Conservation (phyloP, 2,329 filamentous ascomycete genomes). For the Pseudocercospora eumusae region DNA sequence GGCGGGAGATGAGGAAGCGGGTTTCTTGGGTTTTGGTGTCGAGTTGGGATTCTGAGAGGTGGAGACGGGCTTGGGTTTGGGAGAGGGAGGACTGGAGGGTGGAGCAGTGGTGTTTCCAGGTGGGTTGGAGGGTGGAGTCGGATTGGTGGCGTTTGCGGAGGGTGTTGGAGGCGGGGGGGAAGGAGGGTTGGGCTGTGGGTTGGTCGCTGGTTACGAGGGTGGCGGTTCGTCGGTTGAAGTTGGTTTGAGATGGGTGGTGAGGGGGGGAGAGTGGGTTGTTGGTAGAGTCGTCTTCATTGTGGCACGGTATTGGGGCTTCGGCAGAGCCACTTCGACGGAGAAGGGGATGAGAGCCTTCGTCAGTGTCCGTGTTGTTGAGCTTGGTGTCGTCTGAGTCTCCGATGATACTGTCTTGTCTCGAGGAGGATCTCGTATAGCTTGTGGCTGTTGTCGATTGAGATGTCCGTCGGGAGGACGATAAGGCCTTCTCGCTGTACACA, state of each 20-base stretch:
- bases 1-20: background rate
- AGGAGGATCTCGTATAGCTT: background rate
- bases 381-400: background rate
- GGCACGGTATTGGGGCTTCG: background rate
- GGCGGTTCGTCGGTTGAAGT: background rate
- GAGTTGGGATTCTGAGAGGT: conserved; percentile 10
- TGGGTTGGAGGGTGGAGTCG: background rate
- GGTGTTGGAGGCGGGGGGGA: background rate
- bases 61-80: background rate
- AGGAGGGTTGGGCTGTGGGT: background rate
- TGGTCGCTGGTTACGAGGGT: background rate
- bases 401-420: conserved; percentile 3
- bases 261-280: background rate
- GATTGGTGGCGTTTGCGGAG: background rate
- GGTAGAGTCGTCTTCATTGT: background rate
- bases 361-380: background rate
- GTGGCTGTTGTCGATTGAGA: conserved; percentile 9
- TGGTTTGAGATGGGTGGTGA: background rate
- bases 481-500: conserved; percentile 1
- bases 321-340: background rate
- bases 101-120: background rate
- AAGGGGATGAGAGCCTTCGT: background rate
- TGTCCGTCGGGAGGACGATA: background rate
- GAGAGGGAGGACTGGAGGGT: background rate
- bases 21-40: conserved; percentile 5